Conservation (phyloP, 371 early-diverging fungal genomes). For the Apophysomyces ossiformis region DNA sequence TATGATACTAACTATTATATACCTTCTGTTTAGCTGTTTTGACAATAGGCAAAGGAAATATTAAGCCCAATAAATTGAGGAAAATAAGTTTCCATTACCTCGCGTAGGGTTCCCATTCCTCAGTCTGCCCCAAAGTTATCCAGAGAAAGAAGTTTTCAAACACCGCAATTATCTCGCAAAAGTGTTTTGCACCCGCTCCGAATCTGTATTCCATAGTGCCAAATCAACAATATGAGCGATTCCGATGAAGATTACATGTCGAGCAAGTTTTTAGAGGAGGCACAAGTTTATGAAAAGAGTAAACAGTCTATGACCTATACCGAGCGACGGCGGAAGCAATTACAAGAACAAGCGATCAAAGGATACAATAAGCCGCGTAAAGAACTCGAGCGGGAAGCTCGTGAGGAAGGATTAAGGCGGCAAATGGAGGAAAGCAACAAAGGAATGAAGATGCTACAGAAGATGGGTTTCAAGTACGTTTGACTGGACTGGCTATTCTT, state of each 20-base stretch:
- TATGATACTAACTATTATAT: too few species aligned
- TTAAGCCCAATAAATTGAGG: too few species aligned
- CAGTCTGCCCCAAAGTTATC: too few species aligned
- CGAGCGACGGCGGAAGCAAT: conserved; percentile 49
- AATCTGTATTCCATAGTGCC: too few species aligned
- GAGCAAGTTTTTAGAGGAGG: conserved; percentile 48
- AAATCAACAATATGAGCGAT: conserved; percentile 14
- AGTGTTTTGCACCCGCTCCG: too few species aligned
- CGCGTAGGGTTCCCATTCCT: too few species aligned
- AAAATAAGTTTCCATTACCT: too few species aligned
- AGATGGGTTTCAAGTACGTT: conserved; percentile 72
- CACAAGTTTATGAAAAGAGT: conserved; percentile 36
- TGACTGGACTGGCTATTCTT: background rate
- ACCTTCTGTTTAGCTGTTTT: too few species aligned
- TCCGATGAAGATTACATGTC: conserved; percentile 73
- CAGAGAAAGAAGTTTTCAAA: too few species aligned
- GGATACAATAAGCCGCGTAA: conserved; percentile 51
- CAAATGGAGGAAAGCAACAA: conserved; percentile 59
- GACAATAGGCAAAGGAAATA: too few species aligned
- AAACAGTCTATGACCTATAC: conserved; percentile 43
- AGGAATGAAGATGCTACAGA: conserved; percentile 73
- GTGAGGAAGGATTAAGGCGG: conserved; percentile 55
- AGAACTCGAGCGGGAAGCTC: conserved; percentile 54
- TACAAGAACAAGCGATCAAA: conserved; percentile 50
- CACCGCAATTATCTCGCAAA: too few species aligned